phyloP scores from a whole-genome alignment of 768 basidiomycete genomes.

The Agaricus subrufescens region DNA sequence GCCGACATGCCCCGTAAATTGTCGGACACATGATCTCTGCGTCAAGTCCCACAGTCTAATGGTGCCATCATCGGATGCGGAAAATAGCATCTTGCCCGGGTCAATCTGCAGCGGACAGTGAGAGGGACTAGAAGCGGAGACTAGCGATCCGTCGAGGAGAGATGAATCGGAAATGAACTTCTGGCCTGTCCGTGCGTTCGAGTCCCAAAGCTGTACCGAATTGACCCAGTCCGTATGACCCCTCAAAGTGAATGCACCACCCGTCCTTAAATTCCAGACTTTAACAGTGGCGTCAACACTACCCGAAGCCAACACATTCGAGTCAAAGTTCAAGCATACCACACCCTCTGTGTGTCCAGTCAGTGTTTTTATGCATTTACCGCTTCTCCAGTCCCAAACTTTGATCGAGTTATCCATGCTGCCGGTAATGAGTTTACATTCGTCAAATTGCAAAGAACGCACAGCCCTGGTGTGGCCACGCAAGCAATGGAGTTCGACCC shows the following conservation, averaged over 20 bases:
- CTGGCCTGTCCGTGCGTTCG: constrained; percentile 26
- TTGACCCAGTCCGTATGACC: constrained; percentile 98
- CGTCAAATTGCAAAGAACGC: constrained; percentile 91
- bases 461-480: constrained; percentile 92
- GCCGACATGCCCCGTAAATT: constrained; percentile 86
- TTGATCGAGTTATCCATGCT: constrained; percentile 95
- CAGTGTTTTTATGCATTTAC: constrained; percentile 81
- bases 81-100: constrained; percentile 93
- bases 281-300: constrained; percentile 94
- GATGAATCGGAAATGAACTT: constrained; percentile 25
- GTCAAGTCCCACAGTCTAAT: constrained; percentile 94
- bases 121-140: constrained; percentile 19
- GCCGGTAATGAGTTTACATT: constrained; percentile 90
- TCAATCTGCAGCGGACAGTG: constrained; percentile 48
- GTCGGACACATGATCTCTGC: constrained; percentile 71
- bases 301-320: constrained; percentile 87
- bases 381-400: constrained; percentile 94
- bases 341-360: constrained; percentile 91
- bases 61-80: constrained; percentile 90
- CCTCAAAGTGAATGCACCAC: constrained; percentile 86
- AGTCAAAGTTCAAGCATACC: constrained; percentile 87
- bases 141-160: constrained; percentile 30
- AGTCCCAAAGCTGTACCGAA: constrained; percentile 90
- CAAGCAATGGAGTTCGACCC: constrained; percentile 75
- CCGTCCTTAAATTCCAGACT: constrained; percentile 90